phyloP scores from a whole-genome alignment of 345 rosid species.

The Aethionema arabicum region DNA sequence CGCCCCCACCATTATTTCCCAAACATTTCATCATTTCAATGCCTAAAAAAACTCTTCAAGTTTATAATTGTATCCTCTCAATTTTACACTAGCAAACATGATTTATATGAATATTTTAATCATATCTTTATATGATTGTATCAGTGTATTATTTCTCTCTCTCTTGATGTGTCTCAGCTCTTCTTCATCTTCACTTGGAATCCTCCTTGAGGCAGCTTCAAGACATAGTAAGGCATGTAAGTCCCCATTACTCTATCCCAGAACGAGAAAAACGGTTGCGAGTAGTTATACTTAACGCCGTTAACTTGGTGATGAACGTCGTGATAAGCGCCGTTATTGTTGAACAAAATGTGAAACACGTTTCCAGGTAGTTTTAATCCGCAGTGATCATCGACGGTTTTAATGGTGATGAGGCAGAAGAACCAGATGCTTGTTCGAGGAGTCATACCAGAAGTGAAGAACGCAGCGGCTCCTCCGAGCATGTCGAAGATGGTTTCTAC shows the following conservation, averaged over 20 bases:
- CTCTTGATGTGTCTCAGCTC: not conserved
- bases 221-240: conserved; percentile 56
- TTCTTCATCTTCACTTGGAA: conserved; percentile 62
- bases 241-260: conserved; percentile 77
- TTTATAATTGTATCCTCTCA: conserved; percentile 8
- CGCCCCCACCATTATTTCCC: conserved; percentile 7
- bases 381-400: conserved; percentile 72
- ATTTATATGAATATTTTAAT: too few relatives aligned
- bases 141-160: too few relatives aligned
- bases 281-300: conserved; percentile 66
- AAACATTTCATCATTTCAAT: not conserved
- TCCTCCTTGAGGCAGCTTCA: conserved; percentile 63
- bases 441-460: conserved; percentile 73
- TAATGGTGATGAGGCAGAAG: conserved; percentile 65
- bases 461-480: conserved; percentile 64
- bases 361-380: conserved; percentile 75
- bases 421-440: conserved; percentile 61
- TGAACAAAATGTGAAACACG: conserved; percentile 57
- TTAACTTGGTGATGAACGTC: conserved; percentile 75
- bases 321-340: conserved; percentile 66
- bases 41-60: not conserved
- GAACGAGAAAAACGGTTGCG: conserved; percentile 77
- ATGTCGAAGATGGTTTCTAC: conserved; percentile 74
- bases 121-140: too few relatives aligned
- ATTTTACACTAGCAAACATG: too few relatives aligned